A percentile compares a stretch with the other conserved stretches of the same genome.
Conservation (phyloP, 169 alveolate species). For the Plasmodium gonderi region DNA sequence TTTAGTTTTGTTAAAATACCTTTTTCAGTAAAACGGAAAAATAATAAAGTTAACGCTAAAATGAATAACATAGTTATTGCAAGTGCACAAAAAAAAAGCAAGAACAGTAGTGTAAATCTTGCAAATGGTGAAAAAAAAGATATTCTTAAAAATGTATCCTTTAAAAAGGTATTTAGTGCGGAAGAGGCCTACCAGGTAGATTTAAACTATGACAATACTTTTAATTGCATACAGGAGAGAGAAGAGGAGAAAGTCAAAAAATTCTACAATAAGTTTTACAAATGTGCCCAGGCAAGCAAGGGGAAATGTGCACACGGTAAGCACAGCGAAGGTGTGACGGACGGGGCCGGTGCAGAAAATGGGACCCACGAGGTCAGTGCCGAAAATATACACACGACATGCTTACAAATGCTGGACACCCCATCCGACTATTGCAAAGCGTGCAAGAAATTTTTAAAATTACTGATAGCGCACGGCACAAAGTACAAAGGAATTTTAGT, state of each 20-base stretch:
- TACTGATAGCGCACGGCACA: constrained; percentile 23
- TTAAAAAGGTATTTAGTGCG: constrained; percentile 24
- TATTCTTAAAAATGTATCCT: neutral
- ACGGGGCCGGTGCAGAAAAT: neutral
- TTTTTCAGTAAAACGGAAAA: neutral
- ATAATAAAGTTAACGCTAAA: neutral
- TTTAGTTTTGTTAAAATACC: neutral
- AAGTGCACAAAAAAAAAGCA: neutral
- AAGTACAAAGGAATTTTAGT: constrained; percentile 42
- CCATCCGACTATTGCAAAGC: constrained; percentile 30
- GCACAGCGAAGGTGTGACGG: neutral
- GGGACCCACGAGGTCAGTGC: too few relatives aligned
- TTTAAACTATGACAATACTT: constrained; percentile 17
- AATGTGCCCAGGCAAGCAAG: neutral
- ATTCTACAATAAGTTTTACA: constrained; percentile 31
- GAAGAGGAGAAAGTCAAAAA: constrained; percentile 26
- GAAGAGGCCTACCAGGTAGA: constrained; percentile 5
- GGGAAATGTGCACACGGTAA: neutral
- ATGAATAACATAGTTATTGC: neutral
- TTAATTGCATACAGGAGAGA: constrained; percentile 11
- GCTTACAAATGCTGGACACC: neutral
- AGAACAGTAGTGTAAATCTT: neutral
- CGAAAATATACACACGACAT: neutral
- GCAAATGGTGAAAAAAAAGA: constrained; percentile 10
- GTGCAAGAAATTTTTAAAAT: constrained; percentile 43